A percentile compares a stretch with the other conserved stretches of the same genome.
Evolutionary conservation across 2,329 filamentous ascomycete genomes (phyloP).

Genomic region (Aspergillus latus): DNA sequence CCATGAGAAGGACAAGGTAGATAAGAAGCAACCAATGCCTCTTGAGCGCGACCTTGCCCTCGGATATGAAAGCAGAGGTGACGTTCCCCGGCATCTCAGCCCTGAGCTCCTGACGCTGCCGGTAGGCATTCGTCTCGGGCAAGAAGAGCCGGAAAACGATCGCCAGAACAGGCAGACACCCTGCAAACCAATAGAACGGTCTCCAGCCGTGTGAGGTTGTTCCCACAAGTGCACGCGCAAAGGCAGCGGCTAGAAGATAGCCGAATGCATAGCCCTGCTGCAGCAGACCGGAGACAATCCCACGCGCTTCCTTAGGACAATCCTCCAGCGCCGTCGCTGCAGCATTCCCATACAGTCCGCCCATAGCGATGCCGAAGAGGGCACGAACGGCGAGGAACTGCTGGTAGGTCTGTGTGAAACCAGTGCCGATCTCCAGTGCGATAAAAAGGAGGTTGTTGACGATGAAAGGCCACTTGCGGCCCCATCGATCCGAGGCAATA

Average conservation of each 20-base stretch:
- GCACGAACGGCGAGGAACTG: conserved; percentile 61
- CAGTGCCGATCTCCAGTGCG: conserved; percentile 59
- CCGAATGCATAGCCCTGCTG: conserved; percentile 66
- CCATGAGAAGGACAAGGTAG: conserved; percentile 84
- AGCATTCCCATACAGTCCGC: conserved; percentile 61
- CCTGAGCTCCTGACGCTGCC: conserved; percentile 63
- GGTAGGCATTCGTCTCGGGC: conserved; percentile 75
- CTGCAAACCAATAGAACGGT: conserved; percentile 86
- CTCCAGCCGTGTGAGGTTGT: conserved; percentile 76
- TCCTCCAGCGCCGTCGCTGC: conserved; percentile 64
- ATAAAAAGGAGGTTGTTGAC: conserved; percentile 63
- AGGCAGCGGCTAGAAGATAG: conserved; percentile 57
- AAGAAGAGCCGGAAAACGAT: conserved; percentile 75
- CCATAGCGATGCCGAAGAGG: conserved; percentile 65
- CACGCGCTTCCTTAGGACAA: conserved; percentile 58
- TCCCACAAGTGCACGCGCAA: conserved; percentile 9
- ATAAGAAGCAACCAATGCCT: conserved; percentile 76
- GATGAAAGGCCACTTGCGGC: conserved; percentile 60
- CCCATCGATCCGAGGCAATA: conserved; percentile 52
- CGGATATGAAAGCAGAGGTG: conserved; percentile 67
- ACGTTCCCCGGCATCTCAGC: conserved; percentile 57
- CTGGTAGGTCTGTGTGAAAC: conserved; percentile 59
- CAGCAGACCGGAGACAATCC: conserved; percentile 61
- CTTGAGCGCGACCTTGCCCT: conserved; percentile 72
- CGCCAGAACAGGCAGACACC: conserved; percentile 74